These are phyloP conservation scores for Macrolepiota albuminosa DNA, from an alignment of 768 basidiomycete genomes.

Conservation along the genomic window DNA sequence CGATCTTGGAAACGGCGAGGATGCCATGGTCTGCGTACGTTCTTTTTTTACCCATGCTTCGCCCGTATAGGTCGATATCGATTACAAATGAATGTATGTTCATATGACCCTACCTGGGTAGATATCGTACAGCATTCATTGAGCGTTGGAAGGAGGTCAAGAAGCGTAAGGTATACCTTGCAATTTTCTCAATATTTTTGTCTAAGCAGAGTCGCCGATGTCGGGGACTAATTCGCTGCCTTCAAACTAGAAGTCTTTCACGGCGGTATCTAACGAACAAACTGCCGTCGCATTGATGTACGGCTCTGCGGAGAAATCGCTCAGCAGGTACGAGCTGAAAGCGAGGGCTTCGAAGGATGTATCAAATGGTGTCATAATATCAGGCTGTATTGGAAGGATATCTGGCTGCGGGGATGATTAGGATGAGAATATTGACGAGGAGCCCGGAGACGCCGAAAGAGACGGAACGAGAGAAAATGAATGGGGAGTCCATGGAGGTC, in stretches of 20 bases:
- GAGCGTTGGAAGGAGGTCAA: no score
- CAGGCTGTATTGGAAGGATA: slow-evolving; percentile 17
- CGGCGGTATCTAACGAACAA: slow-evolving; percentile 21
- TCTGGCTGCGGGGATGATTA: slow-evolving; percentile 27
- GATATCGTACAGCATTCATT: no score
- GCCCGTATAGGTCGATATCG: no score
- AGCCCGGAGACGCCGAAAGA: slow-evolving; percentile 25
- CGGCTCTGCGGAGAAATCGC: slow-evolving; percentile 34
- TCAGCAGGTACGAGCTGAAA: slow-evolving; percentile 27
- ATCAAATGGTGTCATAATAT: slow-evolving; percentile 25
- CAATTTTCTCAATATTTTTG: no score
- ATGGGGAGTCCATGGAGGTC: slow-evolving; percentile 13
- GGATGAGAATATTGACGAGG: slow-evolving; percentile 29
- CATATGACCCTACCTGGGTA: no score
- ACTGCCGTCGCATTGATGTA: slow-evolving; percentile 28
- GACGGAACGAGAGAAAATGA: neutral
- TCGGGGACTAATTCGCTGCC: slow-evolving; percentile 20
- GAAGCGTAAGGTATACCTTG: no score
- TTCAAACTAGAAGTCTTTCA: slow-evolving; percentile 31
- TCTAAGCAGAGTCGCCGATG: neutral
- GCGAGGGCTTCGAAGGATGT: slow-evolving; percentile 26
- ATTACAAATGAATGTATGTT: no score
- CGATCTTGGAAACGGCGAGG: no score
- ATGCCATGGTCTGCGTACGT: no score
- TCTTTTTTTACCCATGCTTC: no score